Conservation (phyloP, 2,329 filamentous ascomycete genomes). For the Aspergillus spinulosporus region DNA sequence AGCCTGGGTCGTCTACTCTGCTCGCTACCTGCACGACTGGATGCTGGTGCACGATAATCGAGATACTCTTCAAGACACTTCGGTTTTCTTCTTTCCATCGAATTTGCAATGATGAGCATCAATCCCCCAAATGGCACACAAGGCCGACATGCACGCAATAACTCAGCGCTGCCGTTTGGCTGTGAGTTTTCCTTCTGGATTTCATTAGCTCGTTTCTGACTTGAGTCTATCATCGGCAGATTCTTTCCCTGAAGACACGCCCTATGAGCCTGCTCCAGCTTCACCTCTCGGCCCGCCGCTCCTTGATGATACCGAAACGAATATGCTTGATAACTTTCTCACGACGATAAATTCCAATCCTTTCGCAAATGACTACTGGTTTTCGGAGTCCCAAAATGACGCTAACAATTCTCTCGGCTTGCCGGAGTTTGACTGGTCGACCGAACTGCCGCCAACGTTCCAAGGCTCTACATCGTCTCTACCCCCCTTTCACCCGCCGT, state of each 20-base stretch:
- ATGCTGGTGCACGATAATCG: conserved; percentile 16
- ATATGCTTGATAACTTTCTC: conserved; percentile 54
- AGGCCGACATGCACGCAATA: conserved; percentile 44
- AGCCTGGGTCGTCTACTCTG: conserved; percentile 22
- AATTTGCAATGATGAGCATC: conserved; percentile 27
- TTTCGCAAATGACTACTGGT: conserved; percentile 42
- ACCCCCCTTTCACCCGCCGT: conserved; percentile 49
- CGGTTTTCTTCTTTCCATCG: conserved; percentile 5
- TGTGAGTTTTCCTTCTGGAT: conserved; percentile 53
- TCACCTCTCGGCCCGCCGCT: conserved; percentile 66
- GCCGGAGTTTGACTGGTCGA: conserved; percentile 40
- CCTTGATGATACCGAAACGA: conserved; percentile 59
- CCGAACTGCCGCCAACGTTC: conserved; percentile 63
- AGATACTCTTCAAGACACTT: background rate
- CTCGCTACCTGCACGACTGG: conserved; percentile 28
- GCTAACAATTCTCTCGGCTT: conserved; percentile 31
- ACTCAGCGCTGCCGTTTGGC: conserved; percentile 64
- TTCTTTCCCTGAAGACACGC: conserved; percentile 38
- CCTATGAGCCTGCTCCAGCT: conserved; percentile 56
- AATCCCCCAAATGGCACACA: conserved; percentile 34
- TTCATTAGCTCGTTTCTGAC: conserved; percentile 14
- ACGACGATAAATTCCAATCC: conserved; percentile 44
- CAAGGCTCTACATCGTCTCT: conserved; percentile 66
- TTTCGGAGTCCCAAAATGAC: conserved; percentile 22
- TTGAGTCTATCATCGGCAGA: conserved; percentile 26